Percentiles rank a stretch among this genome's conserved stretches.
Conservation (phyloP, 2,329 filamentous ascomycete species). For the Stromatinia cepivora region DNA sequence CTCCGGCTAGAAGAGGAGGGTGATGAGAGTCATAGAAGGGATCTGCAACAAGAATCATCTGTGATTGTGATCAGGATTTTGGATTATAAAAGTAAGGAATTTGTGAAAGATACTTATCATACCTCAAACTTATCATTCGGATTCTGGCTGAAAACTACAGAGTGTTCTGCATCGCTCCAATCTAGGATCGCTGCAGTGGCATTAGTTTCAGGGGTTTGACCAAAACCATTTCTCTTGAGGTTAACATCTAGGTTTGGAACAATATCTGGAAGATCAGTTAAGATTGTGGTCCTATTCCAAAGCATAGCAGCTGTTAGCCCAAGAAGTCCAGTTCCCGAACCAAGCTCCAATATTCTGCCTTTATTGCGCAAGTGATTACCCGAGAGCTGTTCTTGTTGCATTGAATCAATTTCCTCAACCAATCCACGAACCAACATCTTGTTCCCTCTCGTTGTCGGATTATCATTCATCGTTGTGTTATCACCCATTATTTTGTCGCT, state of each 20-base stretch:
- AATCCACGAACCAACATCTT: neutral
- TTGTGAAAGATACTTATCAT: slow-evolving; percentile 17
- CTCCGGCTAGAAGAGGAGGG: slow-evolving; percentile 69
- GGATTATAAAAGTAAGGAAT: slow-evolving; percentile 16
- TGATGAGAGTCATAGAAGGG: slow-evolving; percentile 85
- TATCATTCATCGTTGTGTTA: neutral
- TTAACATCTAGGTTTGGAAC: slow-evolving; percentile 79
- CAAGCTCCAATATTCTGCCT: slow-evolving; percentile 67
- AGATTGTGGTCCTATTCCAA: slow-evolving; percentile 63
- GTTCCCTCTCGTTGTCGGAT: neutral
- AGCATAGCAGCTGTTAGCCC: slow-evolving; percentile 80
- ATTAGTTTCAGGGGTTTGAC: slow-evolving; percentile 56
- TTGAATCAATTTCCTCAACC: neutral
- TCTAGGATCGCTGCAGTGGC: slow-evolving; percentile 65
- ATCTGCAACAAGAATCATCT: slow-evolving; percentile 82
- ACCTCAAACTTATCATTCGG: slow-evolving; percentile 47
- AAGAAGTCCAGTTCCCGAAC: slow-evolving; percentile 87
- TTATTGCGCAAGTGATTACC: neutral
- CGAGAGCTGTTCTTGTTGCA: neutral
- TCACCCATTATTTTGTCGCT: neutral
- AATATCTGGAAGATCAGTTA: slow-evolving; percentile 86
- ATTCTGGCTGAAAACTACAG: slow-evolving; percentile 42
- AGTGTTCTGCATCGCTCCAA: slow-evolving; percentile 46
- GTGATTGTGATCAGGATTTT: slow-evolving; percentile 29
- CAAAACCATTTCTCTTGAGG: slow-evolving; percentile 58